A percentile compares a stretch with the other conserved stretches of the same genome.
These are phyloP conservation scores for Fusarium concolor DNA, from an alignment of 2,329 filamentous ascomycete genomes.

Conservation along the genomic window DNA sequence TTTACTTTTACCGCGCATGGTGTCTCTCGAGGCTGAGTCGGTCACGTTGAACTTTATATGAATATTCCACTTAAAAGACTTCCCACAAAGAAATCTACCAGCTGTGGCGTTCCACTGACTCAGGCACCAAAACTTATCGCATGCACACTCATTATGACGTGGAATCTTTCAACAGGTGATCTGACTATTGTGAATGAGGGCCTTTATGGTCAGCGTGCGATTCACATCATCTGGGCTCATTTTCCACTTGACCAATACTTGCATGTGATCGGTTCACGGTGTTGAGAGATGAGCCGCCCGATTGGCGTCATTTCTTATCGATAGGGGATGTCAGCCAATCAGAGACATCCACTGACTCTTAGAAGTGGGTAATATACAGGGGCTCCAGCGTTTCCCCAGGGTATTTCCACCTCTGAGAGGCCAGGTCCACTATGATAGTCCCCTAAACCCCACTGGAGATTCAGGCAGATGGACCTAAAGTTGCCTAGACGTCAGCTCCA, in stretches of 20 bases:
- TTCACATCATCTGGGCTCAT: constrained; percentile 37
- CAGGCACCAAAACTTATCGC: constrained; percentile 6
- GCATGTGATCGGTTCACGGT: constrained; percentile 44
- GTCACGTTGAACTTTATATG: constrained; percentile 21
- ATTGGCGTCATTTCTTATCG: constrained; percentile 46
- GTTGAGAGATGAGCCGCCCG: constrained; percentile 29
- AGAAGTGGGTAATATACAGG: constrained; percentile 7
- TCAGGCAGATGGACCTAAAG: constrained; percentile 32
- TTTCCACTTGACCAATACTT: constrained; percentile 38
- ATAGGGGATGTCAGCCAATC: constrained; percentile 33
- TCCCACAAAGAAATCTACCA: neutral
- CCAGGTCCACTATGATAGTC: constrained; percentile 16
- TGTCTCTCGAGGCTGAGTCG: constrained; percentile 21
- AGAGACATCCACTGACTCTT: neutral
- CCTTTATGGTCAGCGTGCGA: constrained; percentile 29
- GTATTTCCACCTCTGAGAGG: constrained; percentile 25
- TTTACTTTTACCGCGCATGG: neutral
- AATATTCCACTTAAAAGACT: neutral
- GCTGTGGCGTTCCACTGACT: constrained; percentile 12
- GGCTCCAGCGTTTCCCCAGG: constrained; percentile 26
- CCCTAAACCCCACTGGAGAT: constrained; percentile 29
- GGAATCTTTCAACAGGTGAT: constrained; percentile 23
- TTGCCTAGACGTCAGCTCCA: constrained; percentile 37
- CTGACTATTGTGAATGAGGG: constrained; percentile 1
- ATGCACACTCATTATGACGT: constrained; percentile 21